phyloP scores from a whole-genome alignment of 169 alveolate species.

The Plasmodium sp. region DNA sequence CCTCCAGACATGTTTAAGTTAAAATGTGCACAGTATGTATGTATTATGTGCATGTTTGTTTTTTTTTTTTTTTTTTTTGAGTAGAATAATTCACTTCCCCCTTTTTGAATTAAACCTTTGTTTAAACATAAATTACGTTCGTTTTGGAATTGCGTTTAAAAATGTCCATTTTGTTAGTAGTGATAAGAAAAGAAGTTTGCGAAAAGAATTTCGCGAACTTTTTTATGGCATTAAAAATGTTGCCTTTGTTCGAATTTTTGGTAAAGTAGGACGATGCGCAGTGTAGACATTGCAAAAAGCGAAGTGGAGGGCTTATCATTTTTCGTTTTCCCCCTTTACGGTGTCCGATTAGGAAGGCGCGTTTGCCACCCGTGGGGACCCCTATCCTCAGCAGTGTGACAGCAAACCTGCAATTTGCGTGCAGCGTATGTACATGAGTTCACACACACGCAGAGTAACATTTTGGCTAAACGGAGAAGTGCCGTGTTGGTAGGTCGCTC shows the following conservation, averaged over 20 bases:
- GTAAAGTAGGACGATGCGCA: not conserved
- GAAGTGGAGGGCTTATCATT: not conserved
- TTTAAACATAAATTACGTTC: not conserved
- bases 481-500: not conserved
- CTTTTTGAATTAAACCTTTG: not conserved
- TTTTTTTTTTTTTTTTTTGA: not conserved
- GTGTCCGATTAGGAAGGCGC: not conserved
- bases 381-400: not conserved
- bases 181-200: not conserved
- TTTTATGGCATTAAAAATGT: not conserved
- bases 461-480: not conserved
- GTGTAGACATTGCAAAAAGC: not conserved
- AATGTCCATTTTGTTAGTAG: not conserved
- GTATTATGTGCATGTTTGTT: not conserved
- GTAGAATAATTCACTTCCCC: not conserved
- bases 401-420: not conserved
- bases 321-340: not conserved
- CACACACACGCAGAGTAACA: not conserved
- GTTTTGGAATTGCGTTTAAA: not conserved
- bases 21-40: not conserved
- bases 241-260: not conserved
- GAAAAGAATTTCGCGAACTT: not conserved
- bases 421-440: not conserved
- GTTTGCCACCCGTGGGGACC: not conserved
- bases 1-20: not conserved